Evolutionary conservation across 106 monocot genomes (phyloP).

Genomic region (Cymbidium sinense): DNA sequence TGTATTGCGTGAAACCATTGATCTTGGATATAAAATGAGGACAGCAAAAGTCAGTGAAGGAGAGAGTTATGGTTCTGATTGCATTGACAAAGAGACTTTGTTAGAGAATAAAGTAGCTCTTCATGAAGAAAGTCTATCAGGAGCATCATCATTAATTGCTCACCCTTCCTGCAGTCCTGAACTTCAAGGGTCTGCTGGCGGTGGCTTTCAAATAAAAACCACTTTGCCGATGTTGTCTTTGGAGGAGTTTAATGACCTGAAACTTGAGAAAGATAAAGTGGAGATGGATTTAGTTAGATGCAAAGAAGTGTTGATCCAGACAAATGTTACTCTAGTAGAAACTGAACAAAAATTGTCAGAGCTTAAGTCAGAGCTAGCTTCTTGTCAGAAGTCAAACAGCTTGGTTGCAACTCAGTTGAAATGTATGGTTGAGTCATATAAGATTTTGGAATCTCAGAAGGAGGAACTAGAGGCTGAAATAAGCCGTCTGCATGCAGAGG

Average conservation of each 20-base stretch:
- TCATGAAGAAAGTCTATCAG: slow-evolving; percentile 8
- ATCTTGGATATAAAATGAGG: not conserved
- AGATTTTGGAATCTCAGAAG: slow-evolving; percentile 48
- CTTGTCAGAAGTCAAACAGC: slow-evolving; percentile 65
- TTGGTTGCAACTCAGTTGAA: slow-evolving; percentile 84
- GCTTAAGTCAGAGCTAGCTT: slow-evolving; percentile 43
- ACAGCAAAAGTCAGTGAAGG: slow-evolving; percentile 1
- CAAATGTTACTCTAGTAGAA: not conserved
- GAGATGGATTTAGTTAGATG: slow-evolving; percentile 5
- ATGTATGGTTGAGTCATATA: slow-evolving; percentile 93
- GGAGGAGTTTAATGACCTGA: slow-evolving; percentile 60
- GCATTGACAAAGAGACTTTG: slow-evolving; percentile 19
- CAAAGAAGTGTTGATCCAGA: slow-evolving; percentile 28
- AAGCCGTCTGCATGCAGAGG: slow-evolving; percentile 30
- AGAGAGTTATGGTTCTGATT: slow-evolving; percentile 13
- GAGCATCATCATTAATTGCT: not conserved
- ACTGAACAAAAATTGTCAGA: slow-evolving; percentile 29
- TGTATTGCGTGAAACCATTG: slow-evolving; percentile 6
- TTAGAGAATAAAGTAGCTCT: slow-evolving; percentile 11
- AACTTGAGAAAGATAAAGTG: slow-evolving; percentile 42
- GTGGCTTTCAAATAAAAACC: not conserved
- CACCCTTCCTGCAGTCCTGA: not conserved
- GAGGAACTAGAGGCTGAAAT: slow-evolving; percentile 62
- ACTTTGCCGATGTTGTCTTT: not conserved
- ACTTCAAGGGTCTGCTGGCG: not conserved